These are phyloP conservation scores for Apiotrichum laibachii DNA, from an alignment of 1,284 basidiomycete species.

Conservation along the genomic window DNA sequence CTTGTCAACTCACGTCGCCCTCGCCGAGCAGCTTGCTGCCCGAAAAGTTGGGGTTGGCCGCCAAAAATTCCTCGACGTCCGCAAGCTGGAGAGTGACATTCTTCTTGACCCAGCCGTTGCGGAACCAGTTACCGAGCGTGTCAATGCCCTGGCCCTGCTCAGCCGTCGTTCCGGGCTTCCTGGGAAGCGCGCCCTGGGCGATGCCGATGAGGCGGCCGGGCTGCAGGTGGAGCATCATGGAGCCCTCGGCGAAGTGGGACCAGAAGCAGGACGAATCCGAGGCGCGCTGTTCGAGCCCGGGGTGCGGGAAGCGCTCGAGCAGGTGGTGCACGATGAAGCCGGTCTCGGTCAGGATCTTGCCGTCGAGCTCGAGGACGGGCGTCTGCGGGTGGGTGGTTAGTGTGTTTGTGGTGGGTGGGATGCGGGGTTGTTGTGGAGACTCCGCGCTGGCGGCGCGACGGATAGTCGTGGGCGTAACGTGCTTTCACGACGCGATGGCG, in stretches of 20 bases:
- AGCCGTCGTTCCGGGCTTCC: slow-evolving; percentile 4
- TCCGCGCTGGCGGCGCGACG: neutral
- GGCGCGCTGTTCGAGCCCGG: slow-evolving; percentile 24
- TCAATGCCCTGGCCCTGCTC: slow-evolving; percentile 27
- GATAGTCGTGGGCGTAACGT: too few relatives aligned
- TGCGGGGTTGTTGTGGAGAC: neutral
- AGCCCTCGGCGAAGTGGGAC: slow-evolving; percentile 42
- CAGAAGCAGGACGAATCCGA: slow-evolving; percentile 33
- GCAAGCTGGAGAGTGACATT: slow-evolving; percentile 23
- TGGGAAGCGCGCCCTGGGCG: slow-evolving; percentile 5
- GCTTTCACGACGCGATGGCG: too few relatives aligned
- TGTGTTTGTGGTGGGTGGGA: neutral
- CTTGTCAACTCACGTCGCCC: slow-evolving; percentile 36
- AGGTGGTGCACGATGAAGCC: slow-evolving; percentile 39
- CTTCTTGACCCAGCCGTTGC: slow-evolving; percentile 13
- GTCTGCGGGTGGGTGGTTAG: slow-evolving; percentile 20
- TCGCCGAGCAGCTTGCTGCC: slow-evolving; percentile 37
- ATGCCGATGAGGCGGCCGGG: slow-evolving; percentile 18
- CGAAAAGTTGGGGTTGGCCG: slow-evolving; percentile 31
- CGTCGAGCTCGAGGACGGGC: slow-evolving; percentile 37
- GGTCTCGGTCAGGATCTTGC: slow-evolving; percentile 35
- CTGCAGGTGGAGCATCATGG: slow-evolving; percentile 40
- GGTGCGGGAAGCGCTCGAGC: slow-evolving; percentile 14
- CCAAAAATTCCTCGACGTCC: slow-evolving; percentile 36
- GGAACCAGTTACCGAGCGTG: slow-evolving; percentile 7